These are phyloP conservation scores for Biscogniauxia mediterranea DNA, from an alignment of 2,329 filamentous ascomycete genomes.

Conservation along the genomic window DNA sequence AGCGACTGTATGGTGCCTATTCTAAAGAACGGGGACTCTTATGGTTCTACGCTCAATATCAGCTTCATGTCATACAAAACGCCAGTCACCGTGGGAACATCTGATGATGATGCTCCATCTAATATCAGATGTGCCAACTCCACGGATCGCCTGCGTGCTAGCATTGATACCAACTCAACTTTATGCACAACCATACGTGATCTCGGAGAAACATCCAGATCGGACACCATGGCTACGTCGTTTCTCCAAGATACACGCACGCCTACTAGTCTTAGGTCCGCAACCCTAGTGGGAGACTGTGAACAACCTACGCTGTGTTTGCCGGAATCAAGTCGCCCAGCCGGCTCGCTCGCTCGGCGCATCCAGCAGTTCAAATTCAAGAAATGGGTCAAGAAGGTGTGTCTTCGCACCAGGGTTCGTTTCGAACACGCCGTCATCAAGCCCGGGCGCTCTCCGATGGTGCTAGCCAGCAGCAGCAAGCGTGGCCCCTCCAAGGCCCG, in stretches of 20 bases:
- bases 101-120: constrained; percentile 10
- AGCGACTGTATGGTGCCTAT: constrained; percentile 11
- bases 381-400: constrained; percentile 25
- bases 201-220: constrained; percentile 1
- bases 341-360: constrained; percentile 12
- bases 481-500: constrained; percentile 7
- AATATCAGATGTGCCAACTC: constrained; percentile 12
- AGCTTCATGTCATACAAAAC: constrained; percentile 14
- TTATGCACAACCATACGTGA: constrained; percentile 5
- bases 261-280: constrained; percentile 7
- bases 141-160: constrained; percentile 11
- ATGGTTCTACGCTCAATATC: constrained; percentile 18
- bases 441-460: constrained; percentile 2
- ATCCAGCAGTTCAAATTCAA: constrained; percentile 22
- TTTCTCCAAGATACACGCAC: constrained; percentile 3
- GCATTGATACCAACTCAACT: constrained; percentile 14
- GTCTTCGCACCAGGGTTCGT: constrained; percentile 21
- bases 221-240: constrained; percentile 12
- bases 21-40: constrained; percentile 14
- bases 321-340: constrained; percentile 9
- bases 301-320: background rate
- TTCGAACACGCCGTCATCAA: constrained; percentile 18
- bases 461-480: background rate
- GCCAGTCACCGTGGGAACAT: constrained; percentile 7
- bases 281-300: constrained; percentile 1